Base-by-base conservation (phyloP, 164 flowering plant species). In the Piper longum region DNA sequence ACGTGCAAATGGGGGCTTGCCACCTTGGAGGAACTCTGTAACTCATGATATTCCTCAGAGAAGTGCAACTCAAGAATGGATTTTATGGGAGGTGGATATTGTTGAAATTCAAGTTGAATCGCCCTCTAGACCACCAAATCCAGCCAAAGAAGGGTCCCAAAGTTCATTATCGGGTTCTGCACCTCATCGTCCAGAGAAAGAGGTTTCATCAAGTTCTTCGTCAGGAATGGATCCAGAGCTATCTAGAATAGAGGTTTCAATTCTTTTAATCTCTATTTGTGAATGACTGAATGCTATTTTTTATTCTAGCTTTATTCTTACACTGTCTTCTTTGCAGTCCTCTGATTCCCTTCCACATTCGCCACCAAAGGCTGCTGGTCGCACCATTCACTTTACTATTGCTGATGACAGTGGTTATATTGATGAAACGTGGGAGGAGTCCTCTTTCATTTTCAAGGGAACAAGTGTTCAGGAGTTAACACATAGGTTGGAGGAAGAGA, bases 11-110 rank as follows among this genome's bases (percentile, higher is more conserved):
- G 96, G 92, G 0, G 89, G 89, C 2, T 4, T 85, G 5, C 96
- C 96, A 16, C 96, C 98, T 6, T 91, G 96, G 98, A 73, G 91
- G 26, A 87, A 89, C 71, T 77, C 90, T 4, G 72, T 91, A 4
- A 89, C 96, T 16, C 98, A 91, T 59, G 96, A 89, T 71, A 71
- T 82, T 4, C 95, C 96, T 48, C 82, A 82, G 16, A 72, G 87
- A 59, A 83, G 84, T 45, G 67, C 82, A 1, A 83, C 87, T 1
- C 89, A 83, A 58, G 96, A 85, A 64, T 89, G 95, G 95, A 44
- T 89, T n/a, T 54, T 82, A 36, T 91, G 98, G 98, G 77, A 76
- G 57, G 83, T 91, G 17, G 88, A 86, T 57, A 44, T 89, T 39
- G 74, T 91, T 4, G 92, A 85, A 67, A 83, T 83, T 58, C 64